Evolutionary conservation across 1,139 yeast species (phyloP).

Genomic region (Diutina pseudorugosa): DNA sequence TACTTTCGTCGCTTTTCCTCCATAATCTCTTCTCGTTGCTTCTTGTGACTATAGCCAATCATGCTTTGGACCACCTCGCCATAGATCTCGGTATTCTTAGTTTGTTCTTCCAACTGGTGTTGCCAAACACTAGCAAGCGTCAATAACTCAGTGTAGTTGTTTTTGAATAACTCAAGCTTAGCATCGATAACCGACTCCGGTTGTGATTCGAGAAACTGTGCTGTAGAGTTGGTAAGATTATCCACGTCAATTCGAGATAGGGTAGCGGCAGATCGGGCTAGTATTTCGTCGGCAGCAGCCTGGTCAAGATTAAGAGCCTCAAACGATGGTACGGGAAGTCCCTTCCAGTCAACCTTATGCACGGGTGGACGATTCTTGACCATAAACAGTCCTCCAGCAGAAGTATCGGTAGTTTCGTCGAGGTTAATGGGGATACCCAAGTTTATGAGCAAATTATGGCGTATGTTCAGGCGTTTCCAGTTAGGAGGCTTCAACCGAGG

Average conservation of each 20-base stretch:
- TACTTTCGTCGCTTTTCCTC: conserved; percentile 12
- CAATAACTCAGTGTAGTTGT: conserved; percentile 19
- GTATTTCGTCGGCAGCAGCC: conserved; percentile 8
- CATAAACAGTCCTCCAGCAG: conserved; percentile 6
- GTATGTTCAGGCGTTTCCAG: conserved; percentile 47
- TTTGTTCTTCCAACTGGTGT: conserved; percentile 26
- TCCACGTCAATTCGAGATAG: conserved; percentile 25
- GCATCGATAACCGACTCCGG: conserved; percentile 13
- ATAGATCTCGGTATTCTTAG: conserved; percentile 47
- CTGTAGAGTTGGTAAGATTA: conserved; percentile 22
- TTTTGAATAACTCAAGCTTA: conserved; percentile 18
- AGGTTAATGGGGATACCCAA: conserved; percentile 50
- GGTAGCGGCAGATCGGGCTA: conserved; percentile 15
- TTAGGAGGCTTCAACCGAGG: conserved; percentile 39
- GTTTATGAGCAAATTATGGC: conserved; percentile 42
- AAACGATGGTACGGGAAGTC: conserved; percentile 17
- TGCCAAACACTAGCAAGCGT: conserved; percentile 38
- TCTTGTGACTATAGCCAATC: conserved; percentile 56
- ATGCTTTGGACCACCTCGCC: conserved; percentile 62
- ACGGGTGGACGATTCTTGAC: conserved; percentile 6
- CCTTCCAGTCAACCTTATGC: conserved; percentile 19
- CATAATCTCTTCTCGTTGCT: conserved; percentile 37
- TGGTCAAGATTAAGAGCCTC: conserved; percentile 12
- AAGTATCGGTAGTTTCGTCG: conserved; percentile 26
- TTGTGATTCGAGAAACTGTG: conserved; percentile 15